These are phyloP conservation scores for Comarum palustre DNA, from an alignment of 306 rosid genomes.

Conservation along the genomic window DNA sequence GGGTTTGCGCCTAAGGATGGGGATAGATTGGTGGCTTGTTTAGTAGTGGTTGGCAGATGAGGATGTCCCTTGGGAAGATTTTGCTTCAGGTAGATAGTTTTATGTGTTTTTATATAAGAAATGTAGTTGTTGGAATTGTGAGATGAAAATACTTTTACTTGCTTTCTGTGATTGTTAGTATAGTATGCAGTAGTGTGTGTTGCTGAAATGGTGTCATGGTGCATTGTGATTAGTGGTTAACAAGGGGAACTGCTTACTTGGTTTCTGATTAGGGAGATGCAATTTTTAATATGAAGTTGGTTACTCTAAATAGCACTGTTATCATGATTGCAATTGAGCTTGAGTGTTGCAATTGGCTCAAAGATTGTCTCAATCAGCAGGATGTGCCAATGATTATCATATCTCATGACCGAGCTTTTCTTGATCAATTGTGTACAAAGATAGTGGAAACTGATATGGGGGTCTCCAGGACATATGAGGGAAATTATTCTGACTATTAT, in stretches of 20 bases:
- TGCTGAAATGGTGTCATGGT: neutral
- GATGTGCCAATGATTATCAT: constrained; percentile 97
- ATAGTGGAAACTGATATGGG: constrained; percentile 99
- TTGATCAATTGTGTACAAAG: constrained; percentile 94
- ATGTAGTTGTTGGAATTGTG: constrained; percentile 14
- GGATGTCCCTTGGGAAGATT: constrained; percentile 98
- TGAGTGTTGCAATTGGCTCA: constrained; percentile 65
- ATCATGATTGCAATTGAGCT: neutral
- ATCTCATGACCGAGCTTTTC: constrained; percentile 97
- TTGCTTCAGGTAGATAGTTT: constrained; percentile 73
- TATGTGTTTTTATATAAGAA: neutral
- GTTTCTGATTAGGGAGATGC: neutral
- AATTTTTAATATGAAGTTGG: neutral
- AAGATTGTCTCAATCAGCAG: constrained; percentile 78
- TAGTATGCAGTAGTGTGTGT: neutral
- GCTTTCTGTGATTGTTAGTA: neutral
- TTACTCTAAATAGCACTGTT: neutral
- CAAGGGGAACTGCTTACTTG: neutral
- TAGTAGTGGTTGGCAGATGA: constrained; percentile 98
- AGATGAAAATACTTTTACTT: neutral
- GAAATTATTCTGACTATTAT: constrained; percentile 81
- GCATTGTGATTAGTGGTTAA: neutral
- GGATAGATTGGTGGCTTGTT: constrained; percentile 83
- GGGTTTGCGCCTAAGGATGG: constrained; percentile 81
- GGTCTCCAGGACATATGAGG: constrained; percentile 71